phyloP scores from a whole-genome alignment of 306 rosid species.

The Quillaja saponaria region DNA sequence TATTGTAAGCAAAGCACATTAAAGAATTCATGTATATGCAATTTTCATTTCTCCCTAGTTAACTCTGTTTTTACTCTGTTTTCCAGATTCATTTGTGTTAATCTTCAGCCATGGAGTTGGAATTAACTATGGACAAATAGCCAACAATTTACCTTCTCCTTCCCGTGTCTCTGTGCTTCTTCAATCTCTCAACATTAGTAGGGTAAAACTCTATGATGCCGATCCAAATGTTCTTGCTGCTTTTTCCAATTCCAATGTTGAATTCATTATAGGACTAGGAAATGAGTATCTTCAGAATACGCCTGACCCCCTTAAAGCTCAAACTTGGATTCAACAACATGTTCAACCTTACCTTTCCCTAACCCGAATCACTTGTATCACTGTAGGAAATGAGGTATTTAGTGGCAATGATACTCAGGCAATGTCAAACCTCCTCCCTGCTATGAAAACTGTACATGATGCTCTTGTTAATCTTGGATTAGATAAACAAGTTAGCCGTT shows the following conservation, averaged over 20 bases:
- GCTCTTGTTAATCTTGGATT: slow-evolving; percentile 66
- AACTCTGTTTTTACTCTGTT: slow-evolving; percentile 26
- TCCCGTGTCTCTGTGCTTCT: slow-evolving; percentile 59
- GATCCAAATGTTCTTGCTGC: slow-evolving; percentile 79
- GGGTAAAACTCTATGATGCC: slow-evolving; percentile 85
- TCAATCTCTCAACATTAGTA: slow-evolving; percentile 56
- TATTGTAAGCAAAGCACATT: neutral
- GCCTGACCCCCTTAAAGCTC: slow-evolving; percentile 61
- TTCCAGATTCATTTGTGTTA: slow-evolving; percentile 47
- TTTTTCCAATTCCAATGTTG: slow-evolving; percentile 61
- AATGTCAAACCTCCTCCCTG: slow-evolving; percentile 57
- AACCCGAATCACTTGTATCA: slow-evolving; percentile 65
- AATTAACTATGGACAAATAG: slow-evolving; percentile 88
- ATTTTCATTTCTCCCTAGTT: neutral
- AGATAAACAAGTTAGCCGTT: slow-evolving; percentile 49
- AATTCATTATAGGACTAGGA: slow-evolving; percentile 72
- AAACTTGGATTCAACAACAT: slow-evolving; percentile 58
- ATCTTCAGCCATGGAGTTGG: slow-evolving; percentile 58
- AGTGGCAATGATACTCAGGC: slow-evolving; percentile 40
- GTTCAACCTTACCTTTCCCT: slow-evolving; percentile 58
- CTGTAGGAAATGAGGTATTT: slow-evolving; percentile 77
- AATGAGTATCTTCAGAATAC: slow-evolving; percentile 58
- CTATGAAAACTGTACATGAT: slow-evolving; percentile 62
- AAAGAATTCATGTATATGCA: neutral
- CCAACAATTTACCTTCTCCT: slow-evolving; percentile 73